phyloP scores from a whole-genome alignment of 345 rosid genomes.

The Erucastrum elatum region DNA sequence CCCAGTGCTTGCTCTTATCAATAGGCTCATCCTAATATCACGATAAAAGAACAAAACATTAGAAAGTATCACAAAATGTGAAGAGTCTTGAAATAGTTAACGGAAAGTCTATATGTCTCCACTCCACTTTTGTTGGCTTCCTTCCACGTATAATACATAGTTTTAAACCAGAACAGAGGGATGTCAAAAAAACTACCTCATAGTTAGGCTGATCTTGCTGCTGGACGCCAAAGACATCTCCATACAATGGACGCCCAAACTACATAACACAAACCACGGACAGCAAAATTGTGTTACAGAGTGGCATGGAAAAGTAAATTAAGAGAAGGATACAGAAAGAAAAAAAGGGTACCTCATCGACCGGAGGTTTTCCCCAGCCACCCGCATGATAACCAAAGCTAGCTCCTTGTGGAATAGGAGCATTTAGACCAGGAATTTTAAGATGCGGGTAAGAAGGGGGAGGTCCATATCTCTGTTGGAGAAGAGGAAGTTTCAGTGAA shows the following conservation, averaged over 20 bases:
- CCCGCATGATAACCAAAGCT: slow-evolving; percentile 98
- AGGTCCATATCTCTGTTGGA: slow-evolving; percentile 92
- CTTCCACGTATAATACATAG: background rate
- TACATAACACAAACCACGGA: slow-evolving; percentile 29
- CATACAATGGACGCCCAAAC: slow-evolving; percentile 97
- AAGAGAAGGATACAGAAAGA: background rate
- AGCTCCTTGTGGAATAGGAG: slow-evolving; percentile 95
- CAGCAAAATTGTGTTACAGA: slow-evolving; percentile 6
- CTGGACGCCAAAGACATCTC: slow-evolving; percentile 97
- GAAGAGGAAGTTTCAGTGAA: background rate
- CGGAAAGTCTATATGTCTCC: background rate
- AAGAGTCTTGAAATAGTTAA: background rate
- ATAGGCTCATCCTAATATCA: slow-evolving; percentile 86
- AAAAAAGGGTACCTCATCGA: slow-evolving; percentile 72
- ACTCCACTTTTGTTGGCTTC: no score
- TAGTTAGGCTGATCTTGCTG: slow-evolving; percentile 93
- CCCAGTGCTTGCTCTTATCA: slow-evolving; percentile 98
- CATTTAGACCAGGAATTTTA: slow-evolving; percentile 95
- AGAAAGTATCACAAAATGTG: background rate
- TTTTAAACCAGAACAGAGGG: background rate
- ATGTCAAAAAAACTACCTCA: slow-evolving; percentile 54
- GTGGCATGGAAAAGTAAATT: background rate
- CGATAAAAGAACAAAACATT: background rate
- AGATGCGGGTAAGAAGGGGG: slow-evolving; percentile 97
- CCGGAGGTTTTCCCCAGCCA: slow-evolving; percentile 99